phyloP scores from a whole-genome alignment of 768 basidiomycete species.

The Trametes elegans region DNA sequence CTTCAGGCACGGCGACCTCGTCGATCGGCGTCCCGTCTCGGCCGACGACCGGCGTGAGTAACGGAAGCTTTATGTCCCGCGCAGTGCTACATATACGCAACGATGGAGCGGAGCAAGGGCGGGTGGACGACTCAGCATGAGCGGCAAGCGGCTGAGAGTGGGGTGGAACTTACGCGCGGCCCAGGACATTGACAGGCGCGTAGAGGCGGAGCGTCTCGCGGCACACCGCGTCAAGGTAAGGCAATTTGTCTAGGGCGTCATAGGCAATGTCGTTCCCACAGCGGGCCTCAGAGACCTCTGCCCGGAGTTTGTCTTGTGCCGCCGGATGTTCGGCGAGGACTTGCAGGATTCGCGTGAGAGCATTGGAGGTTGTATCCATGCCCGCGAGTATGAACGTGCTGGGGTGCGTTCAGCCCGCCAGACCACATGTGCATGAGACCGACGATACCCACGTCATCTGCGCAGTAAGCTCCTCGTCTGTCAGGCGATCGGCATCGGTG shows the following conservation, averaged over 20 bases:
- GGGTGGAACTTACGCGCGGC: constrained; percentile 1
- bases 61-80: constrained; percentile 34
- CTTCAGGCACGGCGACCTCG: constrained; percentile 36
- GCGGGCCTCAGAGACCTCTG: constrained; percentile 16
- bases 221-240: constrained; percentile 63
- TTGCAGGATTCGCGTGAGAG: constrained; percentile 22
- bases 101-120: not conserved
- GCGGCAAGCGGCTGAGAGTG: no score
- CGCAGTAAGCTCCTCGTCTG: constrained; percentile 34
- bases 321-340: constrained; percentile 30
- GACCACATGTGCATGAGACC: no score
- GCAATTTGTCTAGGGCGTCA: constrained; percentile 30
- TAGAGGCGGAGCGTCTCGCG: constrained; percentile 57
- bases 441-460: constrained; percentile 29
- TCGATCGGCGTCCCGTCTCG: constrained; percentile 11
- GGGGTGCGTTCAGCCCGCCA: not conserved
- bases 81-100: not conserved
- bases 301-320: constrained; percentile 33
- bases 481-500: constrained; percentile 7
- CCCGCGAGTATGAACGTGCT: constrained; percentile 25
- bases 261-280: constrained; percentile 34
- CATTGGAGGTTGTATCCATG: constrained; percentile 27
- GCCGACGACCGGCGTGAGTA: constrained; percentile 12
- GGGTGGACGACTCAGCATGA: no score
- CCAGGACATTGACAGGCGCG: constrained; percentile 5